Conservation (phyloP, 2,329 filamentous ascomycete species). For the Aspergillus sp. region DNA sequence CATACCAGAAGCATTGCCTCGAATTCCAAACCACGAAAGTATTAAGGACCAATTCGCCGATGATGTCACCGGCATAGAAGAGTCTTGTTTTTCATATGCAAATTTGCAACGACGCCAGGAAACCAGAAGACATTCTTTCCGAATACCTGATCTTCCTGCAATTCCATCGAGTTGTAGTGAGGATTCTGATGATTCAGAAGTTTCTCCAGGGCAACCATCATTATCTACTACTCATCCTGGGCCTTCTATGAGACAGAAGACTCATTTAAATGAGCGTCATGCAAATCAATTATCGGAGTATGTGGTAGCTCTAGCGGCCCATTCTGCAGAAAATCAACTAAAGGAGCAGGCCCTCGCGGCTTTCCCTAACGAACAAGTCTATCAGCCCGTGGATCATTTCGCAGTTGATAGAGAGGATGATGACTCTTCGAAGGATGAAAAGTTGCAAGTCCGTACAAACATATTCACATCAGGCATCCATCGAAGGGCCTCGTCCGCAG, state of each 20-base stretch:
- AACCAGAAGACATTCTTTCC: constrained; percentile 57
- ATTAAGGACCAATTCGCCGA: neutral
- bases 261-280: constrained; percentile 57
- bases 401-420: constrained; percentile 46
- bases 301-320: constrained; percentile 75
- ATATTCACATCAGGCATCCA: constrained; percentile 20
- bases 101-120: constrained; percentile 44
- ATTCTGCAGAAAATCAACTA: constrained; percentile 76
- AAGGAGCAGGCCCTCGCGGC: constrained; percentile 62
- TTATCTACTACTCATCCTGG: constrained; percentile 28
- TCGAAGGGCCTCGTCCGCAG: constrained; percentile 47
- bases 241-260: constrained; percentile 37
- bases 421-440: constrained; percentile 36
- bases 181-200: constrained; percentile 43
- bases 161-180: constrained; percentile 64
- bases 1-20: neutral
- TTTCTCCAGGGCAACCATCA: constrained; percentile 49
- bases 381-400: constrained; percentile 52
- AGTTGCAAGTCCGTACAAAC: constrained; percentile 1
- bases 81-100: constrained; percentile 50
- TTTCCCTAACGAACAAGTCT: constrained; percentile 51
- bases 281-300: constrained; percentile 77
- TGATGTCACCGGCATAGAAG: constrained; percentile 17
- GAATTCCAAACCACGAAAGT: constrained; percentile 4
- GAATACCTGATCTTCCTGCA: constrained; percentile 61